phyloP scores from a whole-genome alignment of 192 early-diverging fungal species.

The Coemansia sp. region DNA sequence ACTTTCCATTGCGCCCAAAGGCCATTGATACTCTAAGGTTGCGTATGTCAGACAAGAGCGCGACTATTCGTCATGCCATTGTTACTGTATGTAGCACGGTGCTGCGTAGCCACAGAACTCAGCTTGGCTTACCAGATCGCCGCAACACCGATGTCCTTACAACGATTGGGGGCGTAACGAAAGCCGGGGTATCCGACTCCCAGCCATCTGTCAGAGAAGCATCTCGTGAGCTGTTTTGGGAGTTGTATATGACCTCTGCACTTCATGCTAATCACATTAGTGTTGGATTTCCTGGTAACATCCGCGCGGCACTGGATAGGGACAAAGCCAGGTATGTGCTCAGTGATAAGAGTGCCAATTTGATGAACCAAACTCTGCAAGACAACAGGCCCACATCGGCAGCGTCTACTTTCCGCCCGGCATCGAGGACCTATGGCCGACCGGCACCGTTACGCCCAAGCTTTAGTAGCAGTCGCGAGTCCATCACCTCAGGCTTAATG shows the following conservation, averaged over 20 bases:
- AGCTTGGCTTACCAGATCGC: constrained; percentile 29
- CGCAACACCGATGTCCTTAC: constrained; percentile 28
- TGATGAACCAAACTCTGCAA: background rate
- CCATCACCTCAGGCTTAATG: constrained; percentile 27
- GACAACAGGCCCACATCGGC: constrained; percentile 25
- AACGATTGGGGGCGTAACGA: constrained; percentile 14
- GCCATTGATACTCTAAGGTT: constrained; percentile 27
- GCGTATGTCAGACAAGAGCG: constrained; percentile 47
- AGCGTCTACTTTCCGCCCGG: constrained; percentile 13
- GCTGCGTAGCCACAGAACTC: constrained; percentile 27
- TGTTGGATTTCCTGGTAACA: constrained; percentile 21
- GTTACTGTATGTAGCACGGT: constrained; percentile 29
- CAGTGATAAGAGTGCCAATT: background rate
- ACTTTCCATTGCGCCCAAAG: constrained; percentile 44
- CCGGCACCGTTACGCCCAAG: constrained; percentile 23
- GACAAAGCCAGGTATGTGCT: constrained; percentile 28
- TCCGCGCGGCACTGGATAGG: constrained; percentile 21
- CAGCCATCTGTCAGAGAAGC: constrained; percentile 44
- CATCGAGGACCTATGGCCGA: constrained; percentile 13
- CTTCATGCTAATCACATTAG: constrained; percentile 21
- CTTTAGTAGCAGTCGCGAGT: constrained; percentile 25
- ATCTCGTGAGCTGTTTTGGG: constrained; percentile 51
- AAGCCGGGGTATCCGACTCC: constrained; percentile 33
- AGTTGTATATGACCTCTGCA: constrained; percentile 28
- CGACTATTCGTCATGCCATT: constrained; percentile 36